Evolutionary conservation across 1,284 basidiomycete genomes (phyloP), one percentile per base, ranked within the genome.

Genomic region (Volvariella surrecta): DNA sequence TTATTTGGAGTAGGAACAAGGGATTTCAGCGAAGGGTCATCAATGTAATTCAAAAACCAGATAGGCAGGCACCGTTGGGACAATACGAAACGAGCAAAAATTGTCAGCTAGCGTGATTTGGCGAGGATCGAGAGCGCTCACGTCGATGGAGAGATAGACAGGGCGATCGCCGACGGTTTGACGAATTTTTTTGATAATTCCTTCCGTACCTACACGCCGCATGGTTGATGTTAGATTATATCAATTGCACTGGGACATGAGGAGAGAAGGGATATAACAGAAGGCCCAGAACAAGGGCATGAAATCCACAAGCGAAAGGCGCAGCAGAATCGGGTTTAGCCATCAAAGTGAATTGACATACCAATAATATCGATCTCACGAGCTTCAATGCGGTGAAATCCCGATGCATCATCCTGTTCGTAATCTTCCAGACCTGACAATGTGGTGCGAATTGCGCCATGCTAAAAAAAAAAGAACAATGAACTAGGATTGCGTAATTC

Each of bases 361-460:
- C 82, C 83, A 37, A 86, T 70, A 3, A 71, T 79, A 54, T 86
- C 82, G 44, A 86, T 83, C 55, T 85, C 82, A n/a, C 81, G 74
- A 1, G 82, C 81, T 54, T 84, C 80, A 52, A 86, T 82, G 40
- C 82, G 66, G 49, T 81, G 71, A 59, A 84, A 85, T 3, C 81
- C 82, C 18, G 76, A 71, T 3, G 60, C 66, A 47, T 82, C 76
- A 52, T 87, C 82, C 51, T 85, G 82, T 2, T 60, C 67, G 53
- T 86, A 83, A 59, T 87, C 84, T 43, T 71, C 74, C n/a, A 72
- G 72, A 24, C 82, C 76, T 34, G 79, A 83, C 38, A 85, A 64
- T 1, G 82, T 85, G 22, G 84, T 86, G 35, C 84, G 71, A 48
- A 88, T 87, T 31, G 85, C 86, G 44, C 85, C 83, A 60, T 87